Base-by-base conservation (phyloP, 345 rosid genomes). In the Eucalyptus sideroxylon region DNA sequence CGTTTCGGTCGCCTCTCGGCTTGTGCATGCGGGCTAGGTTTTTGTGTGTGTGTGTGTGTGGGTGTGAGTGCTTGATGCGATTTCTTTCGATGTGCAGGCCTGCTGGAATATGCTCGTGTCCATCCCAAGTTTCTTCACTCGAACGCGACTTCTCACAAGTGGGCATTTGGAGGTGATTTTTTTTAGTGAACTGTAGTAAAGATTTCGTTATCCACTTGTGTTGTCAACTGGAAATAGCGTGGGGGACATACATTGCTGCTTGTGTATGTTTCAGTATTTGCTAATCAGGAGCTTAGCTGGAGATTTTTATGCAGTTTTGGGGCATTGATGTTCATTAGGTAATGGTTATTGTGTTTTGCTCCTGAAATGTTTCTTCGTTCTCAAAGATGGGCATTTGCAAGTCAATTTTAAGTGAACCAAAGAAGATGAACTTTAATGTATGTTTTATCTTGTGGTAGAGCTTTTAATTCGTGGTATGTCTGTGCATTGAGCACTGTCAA, bases 111-210 rank as follows among this genome's bases (percentile, higher is more conserved):
- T 92, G 99, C 99, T 40, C 95, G 99, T 87, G 95, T 98, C 44
- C 98, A 98, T 92, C 99, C 98, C 23, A 97, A 97, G 93, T 97
- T 98, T 94, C 96, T 98, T 87, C 99, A 98, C 88, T 98, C 99
- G 10, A 98, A 98, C 95, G 99, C 99, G 62, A 97, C 99, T 91
- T 98, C 99, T 62, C 99, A 98, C 90, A 98, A 98, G 90, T 97
- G 99, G 99, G 98, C 98, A n/a, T 96, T 98, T 93, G 99, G 99
- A 93, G 99, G 99, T 97, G 77, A 53, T 53, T 53, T 53, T 21
- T 53, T 53, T 19, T 50, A 14, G 56, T 86, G 37, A 26, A 21
- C 42, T 24, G 27, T 31, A 53, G 47, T 51, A 37, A 86, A 10
- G 40, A 17, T 72, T 9, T 72, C 45, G 44, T 53, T 50, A 50